Evolutionary conservation across 805 yeast genomes (phyloP), one percentile per base, ranked within the genome.

Genomic region (Candida parachauliodes): DNA sequence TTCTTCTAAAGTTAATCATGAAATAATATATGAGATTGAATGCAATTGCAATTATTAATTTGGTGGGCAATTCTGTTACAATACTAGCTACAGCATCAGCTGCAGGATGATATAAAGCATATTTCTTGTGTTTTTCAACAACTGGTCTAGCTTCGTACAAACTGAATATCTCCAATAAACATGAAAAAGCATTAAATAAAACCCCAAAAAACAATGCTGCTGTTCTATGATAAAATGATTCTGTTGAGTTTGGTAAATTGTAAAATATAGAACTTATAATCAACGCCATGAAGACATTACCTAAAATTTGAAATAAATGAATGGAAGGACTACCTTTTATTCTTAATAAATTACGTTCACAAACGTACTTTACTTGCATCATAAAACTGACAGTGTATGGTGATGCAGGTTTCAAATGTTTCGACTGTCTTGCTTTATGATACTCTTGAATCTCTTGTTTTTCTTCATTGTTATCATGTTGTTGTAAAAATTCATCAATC

Each of bases 21-120:
- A 32, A 32, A 32, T 32, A 32, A 17, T 5, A 32, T 4, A 51
- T 48, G 36, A 63, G 41, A 28, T 59, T 57, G 46, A 63, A 62
- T 10, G 48, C 40, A n/a, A 53, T 41, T 4, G 65, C 53, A 55
- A 54, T 55, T 17, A 49, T 41, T 5, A 64, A 42, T 57, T 83
- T 82, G 38, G 76, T 65, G 2, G 91, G 88, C 40, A 83, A 54
- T 33, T 77, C 81, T 2, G 85, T 70, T 4, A 81, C 41, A 30
- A 78, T 65, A 3, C 77, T 65, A 0, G 86, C 80, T 3, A 83
- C 47, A 1, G 87, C 83, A 50, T 83, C 89, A 2, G 85, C 79
- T 10, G 86, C 71, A 2, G 88, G 88, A 41, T 78, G 79, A 52
- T 81, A 85, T 42, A 83, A 70, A 0, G 87, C 78, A 47, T 81